Evolutionary conservation across 768 basidiomycete genomes (phyloP).

Genomic region (Boletales sp.): DNA sequence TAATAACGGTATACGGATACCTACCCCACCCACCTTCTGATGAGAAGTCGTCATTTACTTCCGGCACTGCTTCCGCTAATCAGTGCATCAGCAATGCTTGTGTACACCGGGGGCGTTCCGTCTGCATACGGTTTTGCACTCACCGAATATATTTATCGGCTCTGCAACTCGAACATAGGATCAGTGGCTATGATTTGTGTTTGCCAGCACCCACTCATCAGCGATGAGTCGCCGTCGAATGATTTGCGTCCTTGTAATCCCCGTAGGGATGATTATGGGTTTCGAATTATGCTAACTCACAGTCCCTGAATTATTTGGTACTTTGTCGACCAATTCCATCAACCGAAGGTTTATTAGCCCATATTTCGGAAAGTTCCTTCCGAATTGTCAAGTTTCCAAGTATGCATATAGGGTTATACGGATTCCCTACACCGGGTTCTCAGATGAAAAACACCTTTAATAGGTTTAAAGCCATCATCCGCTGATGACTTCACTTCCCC

Average conservation of each 20-base stretch:
- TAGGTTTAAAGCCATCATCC: not conserved
- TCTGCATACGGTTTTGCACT: not conserved
- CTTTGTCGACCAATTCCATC: not conserved
- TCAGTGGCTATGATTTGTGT: too few species aligned
- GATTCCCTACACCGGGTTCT: not conserved
- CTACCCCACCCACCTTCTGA: not conserved
- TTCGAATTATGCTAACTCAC: not conserved
- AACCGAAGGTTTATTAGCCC: not conserved
- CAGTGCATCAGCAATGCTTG: too few species aligned
- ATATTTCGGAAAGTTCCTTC: not conserved
- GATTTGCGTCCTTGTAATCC: not conserved
- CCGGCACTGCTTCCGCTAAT: not conserved
- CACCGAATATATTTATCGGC: not conserved
- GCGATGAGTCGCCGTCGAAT: not conserved
- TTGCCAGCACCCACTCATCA: too few species aligned
- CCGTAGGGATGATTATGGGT: not conserved
- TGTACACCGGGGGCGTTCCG: too few species aligned
- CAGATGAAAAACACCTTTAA: not conserved
- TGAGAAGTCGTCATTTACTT: not conserved
- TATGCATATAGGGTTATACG: not conserved
- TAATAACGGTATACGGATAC: not conserved
- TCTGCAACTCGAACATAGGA: not conserved
- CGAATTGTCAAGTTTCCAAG: not conserved
- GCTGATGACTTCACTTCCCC: not conserved
- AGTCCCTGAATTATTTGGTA: conserved; percentile 1